Evolutionary conservation across 169 alveolate species (phyloP).

Genomic region (Condylostoma magnum): DNA sequence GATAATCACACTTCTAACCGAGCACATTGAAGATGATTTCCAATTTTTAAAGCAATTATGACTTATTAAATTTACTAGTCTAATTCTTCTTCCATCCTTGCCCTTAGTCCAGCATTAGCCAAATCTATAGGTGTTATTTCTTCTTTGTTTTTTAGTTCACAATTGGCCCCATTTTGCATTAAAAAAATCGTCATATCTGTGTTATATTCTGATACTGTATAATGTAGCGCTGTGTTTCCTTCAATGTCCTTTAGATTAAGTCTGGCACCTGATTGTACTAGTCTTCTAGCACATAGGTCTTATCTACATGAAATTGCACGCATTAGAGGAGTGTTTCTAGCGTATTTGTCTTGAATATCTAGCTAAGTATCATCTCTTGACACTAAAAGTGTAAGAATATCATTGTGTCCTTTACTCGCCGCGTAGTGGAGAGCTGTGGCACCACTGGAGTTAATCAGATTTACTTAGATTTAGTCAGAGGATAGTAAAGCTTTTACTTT

Average conservation of each 20-base stretch:
- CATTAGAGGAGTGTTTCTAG: slow-evolving; percentile 12
- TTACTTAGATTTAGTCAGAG: slow-evolving; percentile 24
- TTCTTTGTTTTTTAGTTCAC: background rate
- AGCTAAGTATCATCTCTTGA: slow-evolving; percentile 4
- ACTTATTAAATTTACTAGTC: too few relatives aligned
- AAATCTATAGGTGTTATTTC: background rate
- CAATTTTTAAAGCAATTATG: too few relatives aligned
- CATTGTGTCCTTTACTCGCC: slow-evolving; percentile 46
- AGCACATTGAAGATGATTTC: too few relatives aligned
- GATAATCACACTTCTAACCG: too few relatives aligned
- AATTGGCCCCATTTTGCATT: background rate
- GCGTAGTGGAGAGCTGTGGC: slow-evolving; percentile 51
- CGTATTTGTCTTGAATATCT: background rate
- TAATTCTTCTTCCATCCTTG: slow-evolving; percentile 16
- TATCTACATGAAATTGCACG: background rate
- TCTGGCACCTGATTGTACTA: slow-evolving; percentile 17
- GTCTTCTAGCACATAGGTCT: background rate
- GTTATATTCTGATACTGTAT: background rate
- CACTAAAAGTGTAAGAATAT: slow-evolving; percentile 25
- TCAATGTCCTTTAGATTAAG: slow-evolving; percentile 17
- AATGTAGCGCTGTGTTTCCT: slow-evolving; percentile 25
- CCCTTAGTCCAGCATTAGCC: background rate
- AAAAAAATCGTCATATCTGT: background rate
- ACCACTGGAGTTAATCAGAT: slow-evolving; percentile 33
- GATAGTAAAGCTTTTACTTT: slow-evolving; percentile 18